Conservation (phyloP, 331 rosid species). For the Pyracantha coccinea region DNA sequence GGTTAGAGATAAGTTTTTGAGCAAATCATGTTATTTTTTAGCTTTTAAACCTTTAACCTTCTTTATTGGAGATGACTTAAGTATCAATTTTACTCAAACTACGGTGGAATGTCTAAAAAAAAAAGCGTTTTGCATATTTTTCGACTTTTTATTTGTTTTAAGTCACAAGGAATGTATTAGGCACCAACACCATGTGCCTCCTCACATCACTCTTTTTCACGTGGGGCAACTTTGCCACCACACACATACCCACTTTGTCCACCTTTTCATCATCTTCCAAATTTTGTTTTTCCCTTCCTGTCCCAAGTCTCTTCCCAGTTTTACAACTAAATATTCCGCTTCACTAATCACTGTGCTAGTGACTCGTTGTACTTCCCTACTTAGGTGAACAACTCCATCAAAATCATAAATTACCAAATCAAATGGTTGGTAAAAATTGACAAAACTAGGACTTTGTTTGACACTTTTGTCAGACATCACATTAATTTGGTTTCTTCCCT, state of each 20-base stretch:
- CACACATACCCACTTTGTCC: slow-evolving; percentile 35
- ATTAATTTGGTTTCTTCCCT: too few species aligned
- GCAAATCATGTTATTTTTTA: too few species aligned
- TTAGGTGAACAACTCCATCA: too few species aligned
- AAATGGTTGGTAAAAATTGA: not conserved
- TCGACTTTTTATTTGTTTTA: not conserved
- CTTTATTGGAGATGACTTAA: too few species aligned
- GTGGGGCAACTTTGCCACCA: slow-evolving; percentile 56
- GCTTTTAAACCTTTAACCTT: too few species aligned
- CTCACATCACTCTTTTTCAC: slow-evolving; percentile 41
- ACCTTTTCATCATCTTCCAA: slow-evolving; percentile 18
- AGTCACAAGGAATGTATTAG: slow-evolving; percentile 2
- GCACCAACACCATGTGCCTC: slow-evolving; percentile 45
- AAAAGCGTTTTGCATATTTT: too few species aligned
- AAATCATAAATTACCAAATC: not conserved
- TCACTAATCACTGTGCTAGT: not conserved
- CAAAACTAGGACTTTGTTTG: too few species aligned
- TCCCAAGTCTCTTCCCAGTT: not conserved
- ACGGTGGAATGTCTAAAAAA: too few species aligned
- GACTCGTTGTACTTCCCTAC: not conserved
- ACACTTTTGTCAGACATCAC: too few species aligned
- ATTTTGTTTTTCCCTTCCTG: slow-evolving; percentile 8
- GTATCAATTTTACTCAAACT: too few species aligned
- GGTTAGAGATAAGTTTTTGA: too few species aligned
- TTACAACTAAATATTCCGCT: not conserved